Base-by-base conservation (phyloP, 129 eudicot species). In the Ambrosia artemisiifolia region DNA sequence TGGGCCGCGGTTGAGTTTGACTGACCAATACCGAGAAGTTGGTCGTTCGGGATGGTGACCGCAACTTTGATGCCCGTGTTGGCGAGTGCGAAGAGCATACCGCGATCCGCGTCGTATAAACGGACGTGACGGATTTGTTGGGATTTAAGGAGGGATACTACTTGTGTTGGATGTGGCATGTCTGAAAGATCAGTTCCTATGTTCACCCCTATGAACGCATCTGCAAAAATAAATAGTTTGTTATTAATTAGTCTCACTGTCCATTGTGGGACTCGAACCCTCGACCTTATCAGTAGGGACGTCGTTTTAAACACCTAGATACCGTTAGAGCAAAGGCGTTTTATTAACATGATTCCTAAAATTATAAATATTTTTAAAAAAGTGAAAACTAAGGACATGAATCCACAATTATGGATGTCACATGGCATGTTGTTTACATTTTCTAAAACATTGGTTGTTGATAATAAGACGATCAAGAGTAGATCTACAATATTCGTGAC, bases 161-260 rank as follows among this genome's bases (percentile, higher is more conserved):
- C 90, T 64, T 92, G 96, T 38, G 96, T 89, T 0, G 98, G 96
- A 12, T 88, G 96, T 35, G 98, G 96, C 91, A 89, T 83, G 81
- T 92, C 96, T 0, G 98, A 92, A 63, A 92, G 89, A 46, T 77
- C 89, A 5, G 98, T 92, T 51, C 98, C 98, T n/a, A 92, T 88
- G 74, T 92, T 92, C 34, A 92, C 96, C 0, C 98, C 98, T 30
- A 92, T 71, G 63, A 88, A 92, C 19, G 86, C 85, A 75, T 83
- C 98, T 92, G 91, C 55, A 14, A 35, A 57, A 64, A 48, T 14
- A 6, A 6, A 1, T 48, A 38, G n/a, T 5, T n/a, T 3, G 6
- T 30, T 16, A 40, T 51, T 42, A 19, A 46, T 42, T 67, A 5
- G 16, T 14, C 11, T 0, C 2, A 14, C 7, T 14, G 44, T 40